phyloP scores from a whole-genome alignment of 2,329 filamentous ascomycete genomes.

The Diplocarpon mali region DNA sequence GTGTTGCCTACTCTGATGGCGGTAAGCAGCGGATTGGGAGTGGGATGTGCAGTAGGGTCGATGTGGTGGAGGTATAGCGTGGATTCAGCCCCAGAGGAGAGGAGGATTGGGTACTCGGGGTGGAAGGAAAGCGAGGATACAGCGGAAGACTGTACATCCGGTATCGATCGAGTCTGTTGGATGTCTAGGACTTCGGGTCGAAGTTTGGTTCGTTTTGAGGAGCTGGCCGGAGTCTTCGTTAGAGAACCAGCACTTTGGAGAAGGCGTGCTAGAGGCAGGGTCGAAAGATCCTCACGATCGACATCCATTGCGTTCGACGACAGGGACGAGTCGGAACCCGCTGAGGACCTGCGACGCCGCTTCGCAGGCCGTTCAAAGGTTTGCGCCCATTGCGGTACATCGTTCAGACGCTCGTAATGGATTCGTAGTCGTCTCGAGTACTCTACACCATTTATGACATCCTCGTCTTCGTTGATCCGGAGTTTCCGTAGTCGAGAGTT shows the following conservation, averaged over 20 bases:
- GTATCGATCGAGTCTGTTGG: slow-evolving; percentile 76
- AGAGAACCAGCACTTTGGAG: slow-evolving; percentile 65
- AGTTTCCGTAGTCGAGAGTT: slow-evolving; percentile 72
- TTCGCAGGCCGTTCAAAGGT: slow-evolving; percentile 40
- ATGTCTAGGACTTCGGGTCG: slow-evolving; percentile 85
- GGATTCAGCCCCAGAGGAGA: slow-evolving; percentile 79
- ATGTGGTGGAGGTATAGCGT: slow-evolving; percentile 86
- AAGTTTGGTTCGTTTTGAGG: slow-evolving; percentile 56
- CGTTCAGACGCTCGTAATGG: slow-evolving; percentile 56
- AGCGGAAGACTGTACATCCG: slow-evolving; percentile 64
- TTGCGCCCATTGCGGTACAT: slow-evolving; percentile 49
- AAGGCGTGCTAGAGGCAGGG: slow-evolving; percentile 68
- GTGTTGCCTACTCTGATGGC: slow-evolving; percentile 78
- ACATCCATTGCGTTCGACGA: slow-evolving; percentile 39
- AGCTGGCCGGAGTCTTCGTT: slow-evolving; percentile 34
- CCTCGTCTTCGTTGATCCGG: slow-evolving; percentile 68
- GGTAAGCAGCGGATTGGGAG: slow-evolving; percentile 79
- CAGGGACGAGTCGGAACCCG: slow-evolving; percentile 29
- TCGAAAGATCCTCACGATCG: slow-evolving; percentile 48
- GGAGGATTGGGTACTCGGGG: slow-evolving; percentile 73
- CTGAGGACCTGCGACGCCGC: slow-evolving; percentile 40
- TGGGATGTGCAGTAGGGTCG: slow-evolving; percentile 60
- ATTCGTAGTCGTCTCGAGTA: slow-evolving; percentile 71
- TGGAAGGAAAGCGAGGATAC: slow-evolving; percentile 84
- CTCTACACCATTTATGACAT: slow-evolving; percentile 75